Evolutionary conservation across 1,139 yeast species (phyloP).

Genomic region (Kurtzmaniella quercitrusa): DNA sequence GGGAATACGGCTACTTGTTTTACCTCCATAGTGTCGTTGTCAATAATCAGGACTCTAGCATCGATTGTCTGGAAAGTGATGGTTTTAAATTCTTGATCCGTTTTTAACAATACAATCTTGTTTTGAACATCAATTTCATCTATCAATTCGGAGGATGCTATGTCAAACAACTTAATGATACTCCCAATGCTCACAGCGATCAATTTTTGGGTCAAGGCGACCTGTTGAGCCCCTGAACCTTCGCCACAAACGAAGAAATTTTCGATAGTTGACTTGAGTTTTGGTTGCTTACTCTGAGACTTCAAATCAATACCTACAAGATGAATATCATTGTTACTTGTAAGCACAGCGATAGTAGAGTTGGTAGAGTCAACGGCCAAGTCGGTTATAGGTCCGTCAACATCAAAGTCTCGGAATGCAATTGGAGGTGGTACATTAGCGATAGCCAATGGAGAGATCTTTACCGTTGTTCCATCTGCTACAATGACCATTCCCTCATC

Average conservation of each 20-base stretch:
- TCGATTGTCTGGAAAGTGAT: constrained; percentile 60
- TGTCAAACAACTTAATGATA: constrained; percentile 46
- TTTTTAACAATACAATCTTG: constrained; percentile 53
- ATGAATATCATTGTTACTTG: constrained; percentile 31
- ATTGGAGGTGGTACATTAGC: constrained; percentile 97
- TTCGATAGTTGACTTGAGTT: constrained; percentile 33
- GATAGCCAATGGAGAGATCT: constrained; percentile 74
- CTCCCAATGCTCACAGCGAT: constrained; percentile 57
- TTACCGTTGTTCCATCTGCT: constrained; percentile 70
- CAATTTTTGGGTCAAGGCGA: constrained; percentile 50
- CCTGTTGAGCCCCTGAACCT: constrained; percentile 45
- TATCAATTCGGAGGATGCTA: constrained; percentile 37
- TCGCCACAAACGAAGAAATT: constrained; percentile 28
- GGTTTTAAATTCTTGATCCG: constrained; percentile 50
- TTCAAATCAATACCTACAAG: constrained; percentile 24
- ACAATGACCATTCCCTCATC: constrained; percentile 81
- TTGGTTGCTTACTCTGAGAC: constrained; percentile 46
- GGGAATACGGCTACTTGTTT: constrained; percentile 51
- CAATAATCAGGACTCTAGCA: constrained; percentile 48
- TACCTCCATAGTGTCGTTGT: constrained; percentile 19
- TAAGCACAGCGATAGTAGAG: constrained; percentile 53
- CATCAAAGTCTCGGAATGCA: constrained; percentile 61
- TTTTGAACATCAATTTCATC: constrained; percentile 38
- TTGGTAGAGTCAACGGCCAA: constrained; percentile 64
- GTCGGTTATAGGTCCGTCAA: constrained; percentile 53